Base-by-base conservation (phyloP, 352 stramenopile genomes). In the Globisporangium irregulare region DNA sequence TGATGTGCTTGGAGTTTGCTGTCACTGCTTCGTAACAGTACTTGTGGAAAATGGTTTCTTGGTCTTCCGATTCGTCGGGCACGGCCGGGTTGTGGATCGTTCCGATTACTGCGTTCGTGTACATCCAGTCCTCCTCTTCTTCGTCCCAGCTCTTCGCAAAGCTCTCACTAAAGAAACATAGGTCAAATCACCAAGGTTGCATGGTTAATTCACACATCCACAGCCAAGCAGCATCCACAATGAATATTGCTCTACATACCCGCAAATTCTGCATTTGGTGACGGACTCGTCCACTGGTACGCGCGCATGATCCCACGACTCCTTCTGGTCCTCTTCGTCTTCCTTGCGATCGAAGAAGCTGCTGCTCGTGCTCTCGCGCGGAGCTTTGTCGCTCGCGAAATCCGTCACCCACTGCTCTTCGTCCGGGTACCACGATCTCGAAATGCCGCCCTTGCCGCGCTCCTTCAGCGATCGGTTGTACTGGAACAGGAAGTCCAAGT, bases 71-170 rank as follows among this genome's bases (percentile, higher is more conserved):
- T 24, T 78, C 76, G 15, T 76, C 74, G 2, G 77, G 72, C 41
- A 68, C 68, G 0, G 72, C 64, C 1, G 64, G 64, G 55, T 91
- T 76, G 65, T 92, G 82, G 55, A 95, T 91, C 58, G 77, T 87
- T 9, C 82, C 88, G n/a, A 83, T 72, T 29, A 95, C 83, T 1
- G 88, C 88, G 65, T 95, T 95, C 66, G 84, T 94, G 72, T 96
- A 96, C 87, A 96, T 92, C 88, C 88, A 96, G 34, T 96, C 88
- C 59, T 96, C 88, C 54, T 96, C 88, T 34, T 96, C 88, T 84
- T 96, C 88, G 50, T 94, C 83, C 85, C 86, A 96, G 68, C 85
- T 92, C 67, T 89, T 93, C 0, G 73, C 73, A 67, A 96, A 94
- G 62, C 81, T 83, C 61, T 96, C 88, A 12, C 82, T 90, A 57